Percentiles rank a stretch among this genome's conserved stretches.
phyloP scores from a whole-genome alignment of 1,139 yeast species.

The Arxiozyma heterogenica region DNA sequence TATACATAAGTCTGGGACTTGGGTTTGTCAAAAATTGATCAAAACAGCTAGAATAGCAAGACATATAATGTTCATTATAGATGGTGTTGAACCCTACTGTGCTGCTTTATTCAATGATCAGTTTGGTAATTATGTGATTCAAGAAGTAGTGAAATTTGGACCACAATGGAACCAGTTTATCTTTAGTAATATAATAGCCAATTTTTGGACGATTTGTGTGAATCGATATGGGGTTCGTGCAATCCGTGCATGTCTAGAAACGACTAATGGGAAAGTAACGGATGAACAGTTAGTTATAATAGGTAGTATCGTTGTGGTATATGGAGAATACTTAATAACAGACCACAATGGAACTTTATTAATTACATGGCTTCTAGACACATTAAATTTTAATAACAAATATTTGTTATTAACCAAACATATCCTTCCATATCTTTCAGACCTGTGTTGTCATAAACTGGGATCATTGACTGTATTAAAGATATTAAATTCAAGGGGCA shows the following conservation, averaged over 20 bases:
- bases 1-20: conserved; percentile 94
- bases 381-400: conserved; percentile 57
- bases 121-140: conserved; percentile 93
- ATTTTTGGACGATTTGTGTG: conserved; percentile 72
- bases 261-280: conserved; percentile 42
- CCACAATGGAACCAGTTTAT: conserved; percentile 83
- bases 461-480: conserved; percentile 80
- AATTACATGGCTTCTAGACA: conserved; percentile 90
- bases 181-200: conserved; percentile 70
- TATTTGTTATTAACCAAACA: conserved; percentile 48
- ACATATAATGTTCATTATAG: conserved; percentile 61
- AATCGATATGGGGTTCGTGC: conserved; percentile 95
- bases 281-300: conserved; percentile 62
- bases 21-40: conserved; percentile 97
- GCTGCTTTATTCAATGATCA: conserved; percentile 87
- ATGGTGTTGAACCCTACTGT: conserved; percentile 72
- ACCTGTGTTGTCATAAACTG: conserved; percentile 71
- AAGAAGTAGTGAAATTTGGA: conserved; percentile 86
- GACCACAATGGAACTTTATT: conserved; percentile 84
- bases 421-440: conserved; percentile 52
- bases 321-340: conserved; percentile 70
- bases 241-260: conserved; percentile 83
- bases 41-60: conserved; percentile 59
- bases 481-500: conserved; percentile 61
- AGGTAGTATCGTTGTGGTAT: conserved; percentile 68